Base-by-base conservation (phyloP, 108 stramenopile genomes). In the Hondaea fermentalgiana region DNA sequence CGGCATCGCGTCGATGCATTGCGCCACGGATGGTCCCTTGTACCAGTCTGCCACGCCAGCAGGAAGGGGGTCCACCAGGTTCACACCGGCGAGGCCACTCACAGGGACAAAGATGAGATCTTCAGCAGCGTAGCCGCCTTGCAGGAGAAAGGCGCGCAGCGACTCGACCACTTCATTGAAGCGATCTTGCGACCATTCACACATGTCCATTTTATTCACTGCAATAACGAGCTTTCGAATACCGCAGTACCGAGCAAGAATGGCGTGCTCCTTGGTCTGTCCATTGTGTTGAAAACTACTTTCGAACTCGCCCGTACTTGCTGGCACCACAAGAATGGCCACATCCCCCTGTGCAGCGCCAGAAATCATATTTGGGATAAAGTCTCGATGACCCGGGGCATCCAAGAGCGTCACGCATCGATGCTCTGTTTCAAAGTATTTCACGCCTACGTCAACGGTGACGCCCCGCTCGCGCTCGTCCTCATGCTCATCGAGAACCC, bases 151-250 rank as follows among this genome's bases (percentile, higher is more conserved):
- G 23, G 76, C 72, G 49, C 72, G 72, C 87, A 95, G 89, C 25
- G 58, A 44, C 29, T 71, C 87, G 55, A 90, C 89, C 72, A 95
- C 94, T 17, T 91, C 87, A 23, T 95, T 90, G 92, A 93, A 96
- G 12, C 95, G 92, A 23, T 28, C 91, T 58, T 93, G 51, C 58
- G 89, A 89, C 95, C 95, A 96, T 69, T 92, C 58, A 3, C 5
- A 49, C n/a, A 91, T 91, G 47, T 96, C 96, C 92, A 96, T 95
- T 90, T 96, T 96, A 90, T 96, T 96, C 72, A 96, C 92, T 42
- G 95, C 95, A 76, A 96, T 95, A 45, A 96, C 91, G 91, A 96
- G 92, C 90, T 95, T 95, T 58, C 88, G 92, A 57, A 96, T 95
- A 57, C 96, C 96, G 59, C 96, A 92, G 47, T 94, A 94, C 60